Evolutionary conservation across 345 rosid genomes (phyloP).

Genomic region (Sisymbrium irio): DNA sequence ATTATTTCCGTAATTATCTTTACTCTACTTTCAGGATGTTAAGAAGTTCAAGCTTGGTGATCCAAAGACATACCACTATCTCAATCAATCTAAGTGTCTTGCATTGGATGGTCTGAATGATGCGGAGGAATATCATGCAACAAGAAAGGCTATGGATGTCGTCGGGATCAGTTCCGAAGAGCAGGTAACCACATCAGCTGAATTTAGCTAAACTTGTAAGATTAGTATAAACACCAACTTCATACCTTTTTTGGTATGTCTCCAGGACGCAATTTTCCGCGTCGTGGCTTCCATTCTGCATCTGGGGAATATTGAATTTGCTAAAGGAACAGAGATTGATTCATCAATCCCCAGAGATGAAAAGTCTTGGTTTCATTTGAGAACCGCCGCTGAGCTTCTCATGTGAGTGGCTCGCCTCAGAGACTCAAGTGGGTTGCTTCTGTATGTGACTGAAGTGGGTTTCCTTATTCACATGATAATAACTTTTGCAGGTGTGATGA

Average conservation of each 20-base stretch:
- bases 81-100: slow-evolving; percentile 92
- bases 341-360: slow-evolving; percentile 92
- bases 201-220: not conserved
- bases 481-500: slow-evolving; percentile 71
- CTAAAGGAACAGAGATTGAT: slow-evolving; percentile 87
- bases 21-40: slow-evolving; percentile 62
- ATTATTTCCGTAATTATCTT: not conserved
- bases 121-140: slow-evolving; percentile 74
- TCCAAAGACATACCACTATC: slow-evolving; percentile 86
- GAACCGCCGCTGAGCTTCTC: slow-evolving; percentile 86
- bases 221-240: not conserved
- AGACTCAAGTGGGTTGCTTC: slow-evolving; percentile 17
- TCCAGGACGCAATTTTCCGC: slow-evolving; percentile 81
- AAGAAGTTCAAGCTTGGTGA: slow-evolving; percentile 74
- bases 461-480: slow-evolving; percentile 28
- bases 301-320: slow-evolving; percentile 91
- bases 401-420: slow-evolving; percentile 44
- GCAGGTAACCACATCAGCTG: slow-evolving; percentile 58
- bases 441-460: slow-evolving; percentile 11
- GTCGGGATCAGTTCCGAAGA: slow-evolving; percentile 86
- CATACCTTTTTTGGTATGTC: slow-evolving; percentile 6
- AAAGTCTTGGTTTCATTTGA: slow-evolving; percentile 80
- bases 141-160: slow-evolving; percentile 93
- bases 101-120: slow-evolving; percentile 80
- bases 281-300: slow-evolving; percentile 95